phyloP scores from a whole-genome alignment of 176 grass and related monocot species.

The Paspalum vaginatum region DNA sequence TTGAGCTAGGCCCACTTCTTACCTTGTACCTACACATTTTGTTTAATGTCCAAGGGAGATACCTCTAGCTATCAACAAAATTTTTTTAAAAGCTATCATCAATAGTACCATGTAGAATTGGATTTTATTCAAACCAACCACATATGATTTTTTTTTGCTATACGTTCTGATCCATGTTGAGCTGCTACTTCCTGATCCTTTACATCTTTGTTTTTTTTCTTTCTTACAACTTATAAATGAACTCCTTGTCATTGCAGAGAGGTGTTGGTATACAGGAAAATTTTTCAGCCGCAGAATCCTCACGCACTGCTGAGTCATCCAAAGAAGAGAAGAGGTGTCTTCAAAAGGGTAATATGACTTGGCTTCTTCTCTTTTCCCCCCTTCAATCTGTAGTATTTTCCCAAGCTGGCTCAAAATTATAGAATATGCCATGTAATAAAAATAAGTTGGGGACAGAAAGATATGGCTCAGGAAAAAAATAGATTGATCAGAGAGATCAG shows the following conservation, averaged over 20 bases:
- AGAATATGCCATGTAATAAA: too few species aligned
- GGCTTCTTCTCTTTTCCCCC: background rate
- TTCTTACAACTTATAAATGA: conserved; percentile 26
- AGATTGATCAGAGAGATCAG: too few species aligned
- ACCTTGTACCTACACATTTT: conserved; percentile 2
- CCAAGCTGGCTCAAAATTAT: conserved; percentile 13
- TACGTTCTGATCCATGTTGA: conserved; percentile 1
- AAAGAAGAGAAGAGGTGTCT: conserved; percentile 64
- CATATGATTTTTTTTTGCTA: conserved; percentile 20
- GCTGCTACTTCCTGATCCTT: conserved; percentile 1
- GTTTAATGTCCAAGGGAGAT: conserved; percentile 10
- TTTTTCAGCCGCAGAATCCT: conserved; percentile 43
- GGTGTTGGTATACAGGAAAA: conserved; percentile 49
- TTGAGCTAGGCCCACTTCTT: background rate
- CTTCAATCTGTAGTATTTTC: conserved; percentile 4
- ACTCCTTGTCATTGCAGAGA: conserved; percentile 53
- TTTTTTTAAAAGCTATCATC: conserved; percentile 15
- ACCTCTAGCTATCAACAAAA: conserved; percentile 12
- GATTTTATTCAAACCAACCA: conserved; percentile 23
- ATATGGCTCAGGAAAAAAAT: too few species aligned
- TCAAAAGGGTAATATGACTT: conserved; percentile 59
- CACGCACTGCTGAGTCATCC: conserved; percentile 40
- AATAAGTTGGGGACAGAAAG: too few species aligned
- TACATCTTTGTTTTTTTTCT: conserved; percentile 24
- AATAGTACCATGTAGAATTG: background rate